Conservation (phyloP, 306 rosid species). For the Gillenia trifoliata region DNA sequence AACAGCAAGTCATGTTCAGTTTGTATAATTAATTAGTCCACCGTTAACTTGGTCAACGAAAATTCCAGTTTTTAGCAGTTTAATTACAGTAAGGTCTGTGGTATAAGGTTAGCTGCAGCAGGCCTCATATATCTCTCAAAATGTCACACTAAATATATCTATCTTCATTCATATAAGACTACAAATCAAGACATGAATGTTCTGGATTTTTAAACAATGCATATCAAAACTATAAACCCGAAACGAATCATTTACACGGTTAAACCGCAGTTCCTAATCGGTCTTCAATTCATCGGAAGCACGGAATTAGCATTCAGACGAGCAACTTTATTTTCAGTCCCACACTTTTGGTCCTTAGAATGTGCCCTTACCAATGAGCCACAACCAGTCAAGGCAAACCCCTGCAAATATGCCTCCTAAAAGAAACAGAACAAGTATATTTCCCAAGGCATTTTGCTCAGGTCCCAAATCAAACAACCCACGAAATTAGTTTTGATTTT, state of each 20-base stretch:
- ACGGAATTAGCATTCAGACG: neutral
- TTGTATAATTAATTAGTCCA: no score
- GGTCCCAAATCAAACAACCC: slow-evolving; percentile 40
- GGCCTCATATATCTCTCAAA: neutral
- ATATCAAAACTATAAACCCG: neutral
- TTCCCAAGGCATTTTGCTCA: slow-evolving; percentile 89
- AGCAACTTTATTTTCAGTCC: neutral
- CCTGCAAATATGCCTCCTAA: slow-evolving; percentile 60
- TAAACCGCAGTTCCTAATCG: neutral
- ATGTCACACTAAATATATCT: neutral
- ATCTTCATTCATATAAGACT: neutral
- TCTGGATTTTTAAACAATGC: neutral
- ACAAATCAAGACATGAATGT: neutral
- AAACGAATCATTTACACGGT: neutral
- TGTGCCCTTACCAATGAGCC: slow-evolving; percentile 61
- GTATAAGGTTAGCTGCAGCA: neutral
- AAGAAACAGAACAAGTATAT: slow-evolving; percentile 61
- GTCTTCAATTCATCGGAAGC: neutral
- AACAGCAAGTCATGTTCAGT: no score
- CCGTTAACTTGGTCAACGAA: neutral
- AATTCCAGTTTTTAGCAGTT: neutral
- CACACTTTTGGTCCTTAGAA: slow-evolving; percentile 16
- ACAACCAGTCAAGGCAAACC: slow-evolving; percentile 71
- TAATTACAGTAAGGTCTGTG: neutral
- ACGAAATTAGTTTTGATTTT: neutral